phyloP scores from a whole-genome alignment of 129 eudicot species.

The Flaveria ramosissima region DNA sequence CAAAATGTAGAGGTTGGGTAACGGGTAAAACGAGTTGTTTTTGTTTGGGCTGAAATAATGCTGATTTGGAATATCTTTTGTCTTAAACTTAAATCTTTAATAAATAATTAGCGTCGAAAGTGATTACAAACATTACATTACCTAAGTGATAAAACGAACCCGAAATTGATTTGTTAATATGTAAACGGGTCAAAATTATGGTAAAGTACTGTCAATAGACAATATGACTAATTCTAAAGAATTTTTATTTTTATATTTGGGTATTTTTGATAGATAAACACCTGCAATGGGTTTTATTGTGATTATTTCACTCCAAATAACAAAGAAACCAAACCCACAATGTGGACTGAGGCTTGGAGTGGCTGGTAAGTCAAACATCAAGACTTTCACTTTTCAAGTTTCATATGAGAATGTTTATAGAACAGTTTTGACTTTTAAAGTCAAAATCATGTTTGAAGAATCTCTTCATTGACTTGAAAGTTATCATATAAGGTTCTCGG shows the following conservation, averaged over 20 bases:
- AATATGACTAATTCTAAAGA: constrained; percentile 9
- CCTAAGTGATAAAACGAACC: not conserved
- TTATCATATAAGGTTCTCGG: constrained; percentile 63
- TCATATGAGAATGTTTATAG: not conserved
- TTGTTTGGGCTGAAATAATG: not conserved
- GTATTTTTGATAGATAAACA: constrained; percentile 61
- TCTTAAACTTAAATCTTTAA: not conserved
- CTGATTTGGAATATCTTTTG: not conserved
- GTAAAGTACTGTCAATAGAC: not conserved
- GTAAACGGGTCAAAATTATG: not conserved
- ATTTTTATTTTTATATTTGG: constrained; percentile 3
- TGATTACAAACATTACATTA: not conserved
- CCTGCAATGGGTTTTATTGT: constrained; percentile 99
- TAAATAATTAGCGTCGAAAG: not conserved
- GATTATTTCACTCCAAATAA: constrained; percentile 84
- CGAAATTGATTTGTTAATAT: not conserved
- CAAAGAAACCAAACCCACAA: constrained; percentile 76
- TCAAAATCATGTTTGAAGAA: constrained; percentile 22
- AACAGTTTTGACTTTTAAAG: constrained; percentile 16
- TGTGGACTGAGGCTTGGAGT: constrained; percentile 99
- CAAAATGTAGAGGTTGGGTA: too few species aligned
- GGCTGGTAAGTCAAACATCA: constrained; percentile 64
- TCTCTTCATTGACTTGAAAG: constrained; percentile 7
- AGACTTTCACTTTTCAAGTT: not conserved
- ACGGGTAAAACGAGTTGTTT: too few species aligned